Conservation (phyloP, 2,329 filamentous ascomycete species). For the Plectosphaerella cucumerina region DNA sequence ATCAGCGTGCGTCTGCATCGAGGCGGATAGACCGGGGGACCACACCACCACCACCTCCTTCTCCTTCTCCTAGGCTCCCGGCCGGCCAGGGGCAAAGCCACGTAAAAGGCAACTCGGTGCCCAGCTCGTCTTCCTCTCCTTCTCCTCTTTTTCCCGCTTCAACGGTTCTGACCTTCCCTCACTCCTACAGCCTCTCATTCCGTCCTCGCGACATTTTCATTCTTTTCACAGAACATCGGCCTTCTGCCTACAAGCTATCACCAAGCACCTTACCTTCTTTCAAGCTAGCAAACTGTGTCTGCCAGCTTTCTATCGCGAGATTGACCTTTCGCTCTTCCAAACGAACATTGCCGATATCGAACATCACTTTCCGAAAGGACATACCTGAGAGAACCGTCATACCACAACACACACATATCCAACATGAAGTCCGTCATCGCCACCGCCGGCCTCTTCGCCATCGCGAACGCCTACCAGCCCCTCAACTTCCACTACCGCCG, state of each 20-base stretch:
- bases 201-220: slow-evolving; percentile 14
- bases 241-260: slow-evolving; percentile 1
- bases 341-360: neutral
- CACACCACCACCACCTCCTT: neutral
- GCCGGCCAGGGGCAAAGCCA: neutral
- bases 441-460: slow-evolving; percentile 36
- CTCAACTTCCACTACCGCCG: slow-evolving; percentile 24
- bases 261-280: slow-evolving; percentile 9
- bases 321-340: slow-evolving; percentile 14
- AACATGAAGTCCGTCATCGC: slow-evolving; percentile 45
- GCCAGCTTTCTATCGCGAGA: slow-evolving; percentile 11
- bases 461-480: slow-evolving; percentile 36
- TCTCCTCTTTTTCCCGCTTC: slow-evolving; percentile 3
- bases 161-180: slow-evolving; percentile 4
- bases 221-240: slow-evolving; percentile 8
- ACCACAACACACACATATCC: slow-evolving; percentile 8
- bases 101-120: slow-evolving; percentile 4
- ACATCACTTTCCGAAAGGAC: neutral
- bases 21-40: neutral
- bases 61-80: neutral
- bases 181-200: slow-evolving; percentile 13
- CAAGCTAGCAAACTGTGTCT: slow-evolving; percentile 14
- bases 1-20: neutral
- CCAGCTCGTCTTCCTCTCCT: neutral
- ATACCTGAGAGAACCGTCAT: neutral